Percentiles rank a stretch among this genome's conserved stretches.
Conservation (phyloP, 345 rosid species). For the Eucalyptus viminalis region DNA sequence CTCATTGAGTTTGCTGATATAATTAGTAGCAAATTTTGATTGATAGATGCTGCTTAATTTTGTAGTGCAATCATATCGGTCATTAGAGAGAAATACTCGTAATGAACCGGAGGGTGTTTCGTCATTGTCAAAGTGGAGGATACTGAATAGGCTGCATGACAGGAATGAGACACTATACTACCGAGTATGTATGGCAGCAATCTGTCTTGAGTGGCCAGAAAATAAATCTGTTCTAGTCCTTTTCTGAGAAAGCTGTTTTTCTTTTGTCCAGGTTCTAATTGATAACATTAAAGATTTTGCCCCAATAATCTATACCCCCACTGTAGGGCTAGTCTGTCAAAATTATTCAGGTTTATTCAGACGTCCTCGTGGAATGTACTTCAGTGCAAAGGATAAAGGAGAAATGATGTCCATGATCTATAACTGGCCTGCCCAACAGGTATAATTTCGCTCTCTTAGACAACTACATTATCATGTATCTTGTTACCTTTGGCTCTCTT, state of each 20-base stretch:
- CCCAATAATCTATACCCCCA: conserved; percentile 91
- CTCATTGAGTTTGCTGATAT: not conserved
- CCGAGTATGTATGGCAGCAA: conserved; percentile 35
- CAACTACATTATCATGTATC: not conserved
- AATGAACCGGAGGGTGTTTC: conserved; percentile 54
- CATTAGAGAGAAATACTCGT: conserved; percentile 70
- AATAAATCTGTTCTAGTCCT: not conserved
- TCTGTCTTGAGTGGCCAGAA: not conserved
- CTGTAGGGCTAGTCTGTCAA: conserved; percentile 95
- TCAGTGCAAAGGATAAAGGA: conserved; percentile 98
- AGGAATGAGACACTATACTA: conserved; percentile 94
- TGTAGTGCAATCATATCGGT: conserved; percentile 84
- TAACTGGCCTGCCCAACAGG: conserved; percentile 87
- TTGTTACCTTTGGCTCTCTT: not conserved
- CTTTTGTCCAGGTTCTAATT: conserved; percentile 66
- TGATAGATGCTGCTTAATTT: not conserved
- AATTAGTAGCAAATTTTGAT: not conserved
- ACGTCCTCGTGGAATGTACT: conserved; percentile 99
- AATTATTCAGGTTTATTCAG: conserved; percentile 94
- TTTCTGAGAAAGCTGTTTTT: not conserved
- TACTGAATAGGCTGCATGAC: conserved; percentile 90
- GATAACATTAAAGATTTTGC: conserved; percentile 93
- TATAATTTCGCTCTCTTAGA: not conserved
- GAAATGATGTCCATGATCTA: conserved; percentile 99
- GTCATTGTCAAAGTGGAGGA: conserved; percentile 95